phyloP scores from a whole-genome alignment of 805 yeast genomes.

The Yarrowia keelungensis region DNA sequence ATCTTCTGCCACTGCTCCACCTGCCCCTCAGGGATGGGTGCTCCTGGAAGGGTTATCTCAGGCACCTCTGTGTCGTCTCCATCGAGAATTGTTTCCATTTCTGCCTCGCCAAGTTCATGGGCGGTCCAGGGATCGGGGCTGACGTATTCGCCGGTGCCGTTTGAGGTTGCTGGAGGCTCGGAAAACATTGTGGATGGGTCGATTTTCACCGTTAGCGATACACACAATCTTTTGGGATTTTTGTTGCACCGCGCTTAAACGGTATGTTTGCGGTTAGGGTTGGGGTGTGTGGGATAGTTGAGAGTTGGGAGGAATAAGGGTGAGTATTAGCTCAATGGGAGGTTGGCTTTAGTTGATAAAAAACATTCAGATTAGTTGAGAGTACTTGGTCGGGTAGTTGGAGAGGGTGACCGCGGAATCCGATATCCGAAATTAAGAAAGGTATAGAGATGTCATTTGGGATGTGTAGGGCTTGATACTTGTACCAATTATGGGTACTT shows the following conservation, averaged over 20 bases:
- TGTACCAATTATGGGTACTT: no score
- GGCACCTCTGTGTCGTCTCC: slow-evolving; percentile 17
- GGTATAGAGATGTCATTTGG: no score
- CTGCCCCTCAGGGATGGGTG: slow-evolving; percentile 21
- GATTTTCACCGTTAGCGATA: slow-evolving; percentile 9
- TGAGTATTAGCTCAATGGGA: no score
- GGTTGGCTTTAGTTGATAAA: no score
- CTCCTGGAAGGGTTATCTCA: slow-evolving; percentile 10
- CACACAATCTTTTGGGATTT: slow-evolving; percentile 22
- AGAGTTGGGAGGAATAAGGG: no score
- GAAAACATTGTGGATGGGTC: slow-evolving; percentile 9
- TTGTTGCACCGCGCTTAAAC: slow-evolving; percentile 26
- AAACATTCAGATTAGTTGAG: no score
- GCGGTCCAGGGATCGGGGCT: neutral
- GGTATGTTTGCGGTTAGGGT: slow-evolving; percentile 18
- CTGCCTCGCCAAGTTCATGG: neutral
- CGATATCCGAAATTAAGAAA: no score
- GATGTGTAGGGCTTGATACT: no score
- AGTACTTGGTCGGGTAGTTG: no score
- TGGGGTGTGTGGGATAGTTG: neutral
- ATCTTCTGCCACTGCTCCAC: slow-evolving; percentile 17
- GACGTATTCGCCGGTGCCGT: slow-evolving; percentile 4
- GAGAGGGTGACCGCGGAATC: no score
- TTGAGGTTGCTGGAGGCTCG: slow-evolving; percentile 1
- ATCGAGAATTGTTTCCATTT: slow-evolving; percentile 27